Evolutionary conservation across 768 basidiomycete species (phyloP).

Genomic region (Suillus fuscotomentosus): DNA sequence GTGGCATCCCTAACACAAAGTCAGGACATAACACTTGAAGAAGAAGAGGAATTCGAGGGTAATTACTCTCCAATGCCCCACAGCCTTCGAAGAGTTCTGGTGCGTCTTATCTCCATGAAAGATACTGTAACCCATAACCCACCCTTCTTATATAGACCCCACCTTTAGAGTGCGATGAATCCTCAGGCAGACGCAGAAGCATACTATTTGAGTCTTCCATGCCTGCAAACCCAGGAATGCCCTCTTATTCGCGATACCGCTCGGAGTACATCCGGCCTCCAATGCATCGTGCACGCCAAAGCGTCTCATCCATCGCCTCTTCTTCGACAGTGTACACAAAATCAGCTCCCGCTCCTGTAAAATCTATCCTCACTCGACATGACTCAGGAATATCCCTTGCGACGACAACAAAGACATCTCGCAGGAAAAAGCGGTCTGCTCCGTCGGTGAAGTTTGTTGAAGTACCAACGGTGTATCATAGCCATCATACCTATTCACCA

Average conservation of each 20-base stretch:
- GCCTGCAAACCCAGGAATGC: background rate
- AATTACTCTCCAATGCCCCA: constrained; percentile 28
- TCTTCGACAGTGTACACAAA: constrained; percentile 29
- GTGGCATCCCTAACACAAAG: constrained; percentile 19
- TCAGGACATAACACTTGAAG: constrained; percentile 29
- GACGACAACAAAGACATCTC: constrained; percentile 24
- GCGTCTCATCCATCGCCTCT: constrained; percentile 39
- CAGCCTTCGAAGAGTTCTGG: constrained; percentile 28
- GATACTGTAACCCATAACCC: background rate
- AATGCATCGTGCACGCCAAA: constrained; percentile 28
- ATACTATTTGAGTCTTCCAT: constrained; percentile 25
- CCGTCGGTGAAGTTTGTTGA: constrained; percentile 71
- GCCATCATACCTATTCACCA: constrained; percentile 30
- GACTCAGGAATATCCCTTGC: constrained; percentile 47
- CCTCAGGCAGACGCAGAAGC: constrained; percentile 20
- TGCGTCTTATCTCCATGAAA: constrained; percentile 12
- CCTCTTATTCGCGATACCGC: constrained; percentile 16
- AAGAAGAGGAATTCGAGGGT: constrained; percentile 20
- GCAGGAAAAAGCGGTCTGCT: constrained; percentile 31
- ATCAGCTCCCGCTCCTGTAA: constrained; percentile 36
- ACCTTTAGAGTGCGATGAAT: constrained; percentile 14
- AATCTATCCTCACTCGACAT: constrained; percentile 59
- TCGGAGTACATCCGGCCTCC: constrained; percentile 19
- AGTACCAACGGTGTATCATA: constrained; percentile 58
- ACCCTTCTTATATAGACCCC: constrained; percentile 17